Evolutionary conservation across 495 filamentous ascomycete genomes (phyloP).

Genomic region (Monascus purpureus): DNA sequence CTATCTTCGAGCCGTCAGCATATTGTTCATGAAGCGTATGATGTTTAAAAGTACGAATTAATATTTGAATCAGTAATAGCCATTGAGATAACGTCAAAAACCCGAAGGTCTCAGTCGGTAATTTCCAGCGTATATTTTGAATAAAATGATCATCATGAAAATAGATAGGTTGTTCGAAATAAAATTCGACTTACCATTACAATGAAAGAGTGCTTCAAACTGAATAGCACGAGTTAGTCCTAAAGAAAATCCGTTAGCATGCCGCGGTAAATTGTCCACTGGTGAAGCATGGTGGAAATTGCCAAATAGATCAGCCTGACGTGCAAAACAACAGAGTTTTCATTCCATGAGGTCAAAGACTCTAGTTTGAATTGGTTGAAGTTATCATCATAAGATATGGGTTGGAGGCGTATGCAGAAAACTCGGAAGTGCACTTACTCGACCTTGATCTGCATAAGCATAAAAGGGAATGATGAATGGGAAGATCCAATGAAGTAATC

Average conservation of each 20-base stretch:
- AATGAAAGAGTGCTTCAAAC: neutral
- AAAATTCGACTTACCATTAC: constrained; percentile 16
- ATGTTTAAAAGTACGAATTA: constrained; percentile 12
- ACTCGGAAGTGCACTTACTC: neutral
- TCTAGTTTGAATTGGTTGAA: constrained; percentile 98
- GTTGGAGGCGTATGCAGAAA: neutral
- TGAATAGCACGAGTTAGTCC: constrained; percentile 1
- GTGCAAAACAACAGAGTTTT: constrained; percentile 86
- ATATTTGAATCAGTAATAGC: constrained; percentile 66
- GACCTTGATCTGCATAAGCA: neutral
- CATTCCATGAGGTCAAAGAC: constrained; percentile 97
- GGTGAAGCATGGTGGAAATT: constrained; percentile 4
- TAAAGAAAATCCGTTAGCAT: constrained; percentile 5
- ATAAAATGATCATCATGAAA: constrained; percentile 66
- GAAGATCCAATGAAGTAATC: neutral
- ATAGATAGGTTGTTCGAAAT: constrained; percentile 1
- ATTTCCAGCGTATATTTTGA: constrained; percentile 96
- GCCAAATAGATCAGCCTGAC: constrained; percentile 79
- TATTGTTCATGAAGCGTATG: constrained; percentile 8
- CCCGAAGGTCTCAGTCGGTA: constrained; percentile 84
- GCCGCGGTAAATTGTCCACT: constrained; percentile 5
- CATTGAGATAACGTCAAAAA: constrained; percentile 72
- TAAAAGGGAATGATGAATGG: neutral
- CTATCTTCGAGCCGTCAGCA: neutral
- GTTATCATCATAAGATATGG: constrained; percentile 49